Conservation (phyloP, 768 basidiomycete species). For the Mycena rebaudengoi region DNA sequence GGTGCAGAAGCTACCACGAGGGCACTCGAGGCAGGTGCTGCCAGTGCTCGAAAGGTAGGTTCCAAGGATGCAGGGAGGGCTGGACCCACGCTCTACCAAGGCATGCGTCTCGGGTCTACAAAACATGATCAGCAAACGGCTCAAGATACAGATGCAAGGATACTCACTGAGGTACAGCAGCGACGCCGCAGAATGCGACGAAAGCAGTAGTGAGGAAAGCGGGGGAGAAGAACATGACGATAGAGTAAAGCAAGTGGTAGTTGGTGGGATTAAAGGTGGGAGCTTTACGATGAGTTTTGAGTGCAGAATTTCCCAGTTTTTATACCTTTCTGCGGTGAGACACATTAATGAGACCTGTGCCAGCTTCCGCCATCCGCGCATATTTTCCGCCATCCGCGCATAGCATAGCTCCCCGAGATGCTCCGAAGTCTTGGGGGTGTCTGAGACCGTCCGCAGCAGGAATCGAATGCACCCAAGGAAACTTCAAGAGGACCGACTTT, state of each 20-base stretch:
- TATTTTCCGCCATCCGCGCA: no score
- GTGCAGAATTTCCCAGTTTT: not conserved
- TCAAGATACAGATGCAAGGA: not conserved
- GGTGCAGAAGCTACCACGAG: not conserved
- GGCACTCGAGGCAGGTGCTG: not conserved
- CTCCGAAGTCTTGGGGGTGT: no score
- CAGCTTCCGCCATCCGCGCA: no score
- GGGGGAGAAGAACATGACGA: constrained; percentile 8
- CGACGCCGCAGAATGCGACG: constrained; percentile 1
- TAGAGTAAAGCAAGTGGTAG: not conserved
- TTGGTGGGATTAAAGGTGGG: not conserved
- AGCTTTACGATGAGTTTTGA: not conserved
- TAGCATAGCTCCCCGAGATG: no score
- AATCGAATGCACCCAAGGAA: no score
- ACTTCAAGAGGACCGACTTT: no score
- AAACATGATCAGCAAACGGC: not conserved
- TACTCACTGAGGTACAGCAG: constrained; percentile 14
- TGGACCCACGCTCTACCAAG: not conserved
- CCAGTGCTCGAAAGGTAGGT: not conserved
- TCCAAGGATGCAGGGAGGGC: not conserved
- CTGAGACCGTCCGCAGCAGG: no score
- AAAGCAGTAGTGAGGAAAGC: not conserved
- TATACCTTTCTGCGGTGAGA: not conserved
- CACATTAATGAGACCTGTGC: no score
- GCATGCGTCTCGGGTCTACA: not conserved